These are phyloP conservation scores for Rhizoctonia solani DNA, from an alignment of 1,284 basidiomycete species.

Conservation along the genomic window DNA sequence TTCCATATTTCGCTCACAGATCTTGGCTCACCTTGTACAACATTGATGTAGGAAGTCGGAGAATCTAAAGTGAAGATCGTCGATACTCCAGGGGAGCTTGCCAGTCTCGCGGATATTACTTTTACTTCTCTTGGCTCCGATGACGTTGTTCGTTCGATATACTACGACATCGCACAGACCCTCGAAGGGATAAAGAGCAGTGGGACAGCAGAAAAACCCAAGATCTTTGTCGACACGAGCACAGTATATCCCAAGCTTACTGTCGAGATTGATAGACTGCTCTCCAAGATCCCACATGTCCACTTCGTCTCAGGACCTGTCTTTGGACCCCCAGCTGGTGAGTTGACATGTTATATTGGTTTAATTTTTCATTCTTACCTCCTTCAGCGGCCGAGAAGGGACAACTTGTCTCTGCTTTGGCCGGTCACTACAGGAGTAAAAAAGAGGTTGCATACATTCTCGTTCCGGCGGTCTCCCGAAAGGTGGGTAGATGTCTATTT, in stretches of 20 bases:
- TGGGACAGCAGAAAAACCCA: conserved; percentile 48
- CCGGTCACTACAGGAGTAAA: conserved; percentile 83
- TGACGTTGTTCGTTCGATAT: conserved; percentile 70
- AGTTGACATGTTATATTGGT: conserved; percentile 33
- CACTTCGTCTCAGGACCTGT: conserved; percentile 79
- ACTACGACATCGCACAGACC: conserved; percentile 63
- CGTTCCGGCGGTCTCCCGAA: conserved; percentile 78
- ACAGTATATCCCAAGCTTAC: conserved; percentile 77
- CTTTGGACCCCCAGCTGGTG: conserved; percentile 58
- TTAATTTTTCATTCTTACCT: conserved; percentile 45
- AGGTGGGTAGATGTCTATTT: conserved; percentile 48
- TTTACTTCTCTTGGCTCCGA: conserved; percentile 79
- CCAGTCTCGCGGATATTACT: conserved; percentile 73
- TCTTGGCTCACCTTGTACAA: background rate
- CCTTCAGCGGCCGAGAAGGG: conserved; percentile 66
- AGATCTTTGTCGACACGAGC: conserved; percentile 81
- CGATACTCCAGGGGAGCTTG: conserved; percentile 60
- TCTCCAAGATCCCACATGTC: conserved; percentile 64
- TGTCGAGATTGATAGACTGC: conserved; percentile 73
- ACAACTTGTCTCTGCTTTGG: conserved; percentile 75
- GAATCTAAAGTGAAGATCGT: conserved; percentile 58
- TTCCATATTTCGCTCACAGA: background rate
- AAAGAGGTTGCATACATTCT: conserved; percentile 76
- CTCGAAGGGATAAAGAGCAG: conserved; percentile 49
- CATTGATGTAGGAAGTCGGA: conserved; percentile 53